A percentile compares a stretch with the other conserved stretches of the same genome.
Conservation (phyloP, 2,329 filamentous ascomycete species). For the Exophiala mesophila region DNA sequence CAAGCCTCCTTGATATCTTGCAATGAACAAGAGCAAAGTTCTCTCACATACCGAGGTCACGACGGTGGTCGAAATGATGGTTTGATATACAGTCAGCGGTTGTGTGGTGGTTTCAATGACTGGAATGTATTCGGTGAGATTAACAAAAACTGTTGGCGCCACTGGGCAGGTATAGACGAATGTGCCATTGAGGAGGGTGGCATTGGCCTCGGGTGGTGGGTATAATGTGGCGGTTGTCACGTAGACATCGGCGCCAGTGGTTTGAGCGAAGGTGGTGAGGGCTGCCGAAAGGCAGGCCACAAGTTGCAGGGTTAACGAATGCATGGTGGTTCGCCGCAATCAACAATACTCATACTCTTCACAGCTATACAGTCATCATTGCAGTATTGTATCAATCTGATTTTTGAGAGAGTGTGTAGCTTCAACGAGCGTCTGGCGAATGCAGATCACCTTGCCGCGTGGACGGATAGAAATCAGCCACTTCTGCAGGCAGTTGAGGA, state of each 20-base stretch:
- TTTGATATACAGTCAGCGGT: slow-evolving; percentile 21
- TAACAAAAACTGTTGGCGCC: slow-evolving; percentile 17
- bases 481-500: no score
- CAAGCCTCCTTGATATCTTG: no score
- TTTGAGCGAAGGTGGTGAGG: slow-evolving; percentile 8
- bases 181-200: slow-evolving; percentile 9
- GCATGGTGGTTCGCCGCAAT: slow-evolving; percentile 8
- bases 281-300: slow-evolving; percentile 12
- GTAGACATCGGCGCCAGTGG: not conserved
- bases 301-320: not conserved
- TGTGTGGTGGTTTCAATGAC: slow-evolving; percentile 6
- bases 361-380: not conserved
- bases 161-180: slow-evolving; percentile 14
- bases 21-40: no score
- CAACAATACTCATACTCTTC: not conserved
- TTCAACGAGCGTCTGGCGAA: not conserved
- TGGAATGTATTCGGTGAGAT: slow-evolving; percentile 14
- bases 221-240: not conserved
- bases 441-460: no score
- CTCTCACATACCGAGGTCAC: slow-evolving; percentile 14
- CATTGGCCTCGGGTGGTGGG: slow-evolving; percentile 7
- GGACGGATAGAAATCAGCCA: no score
- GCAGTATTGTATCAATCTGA: not conserved
- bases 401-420: not conserved
- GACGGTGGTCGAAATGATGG: slow-evolving; percentile 19